Evolutionary conservation across 768 basidiomycete genomes (phyloP).

Genomic region (Leucosporidium yakuticum): DNA sequence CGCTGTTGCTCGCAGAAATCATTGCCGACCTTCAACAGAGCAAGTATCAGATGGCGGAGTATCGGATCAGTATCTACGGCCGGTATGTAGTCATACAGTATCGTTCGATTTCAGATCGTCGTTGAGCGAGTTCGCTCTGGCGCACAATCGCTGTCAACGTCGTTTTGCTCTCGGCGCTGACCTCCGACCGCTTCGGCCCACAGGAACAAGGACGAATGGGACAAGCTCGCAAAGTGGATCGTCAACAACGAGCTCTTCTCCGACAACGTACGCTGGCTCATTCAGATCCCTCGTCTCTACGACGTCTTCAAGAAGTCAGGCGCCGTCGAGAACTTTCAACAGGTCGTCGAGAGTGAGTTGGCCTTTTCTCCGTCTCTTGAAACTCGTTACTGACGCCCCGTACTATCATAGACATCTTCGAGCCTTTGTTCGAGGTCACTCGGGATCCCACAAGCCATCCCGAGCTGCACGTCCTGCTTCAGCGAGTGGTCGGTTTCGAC

Average conservation of each 20-base stretch:
- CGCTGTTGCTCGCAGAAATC: slow-evolving; percentile 57
- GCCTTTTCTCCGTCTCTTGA: not conserved
- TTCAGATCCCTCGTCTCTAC: slow-evolving; percentile 90
- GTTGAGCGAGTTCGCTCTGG: no score
- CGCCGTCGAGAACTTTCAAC: slow-evolving; percentile 76
- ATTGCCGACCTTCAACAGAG: slow-evolving; percentile 97
- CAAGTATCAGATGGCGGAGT: slow-evolving; percentile 96
- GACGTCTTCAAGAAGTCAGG: slow-evolving; percentile 89
- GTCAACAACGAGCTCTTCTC: slow-evolving; percentile 86
- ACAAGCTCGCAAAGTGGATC: slow-evolving; percentile 96
- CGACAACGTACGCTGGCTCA: slow-evolving; percentile 96
- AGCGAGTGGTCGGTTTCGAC: slow-evolving; percentile 92
- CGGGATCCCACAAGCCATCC: slow-evolving; percentile 83
- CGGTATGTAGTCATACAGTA: slow-evolving; percentile 44
- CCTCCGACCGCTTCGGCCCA: slow-evolving; percentile 26
- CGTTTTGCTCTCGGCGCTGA: not conserved
- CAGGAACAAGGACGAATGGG: slow-evolving; percentile 67
- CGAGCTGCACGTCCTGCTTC: slow-evolving; percentile 88
- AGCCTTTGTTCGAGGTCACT: slow-evolving; percentile 91
- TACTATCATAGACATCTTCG: slow-evolving; percentile 67
- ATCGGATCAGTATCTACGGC: slow-evolving; percentile 94
- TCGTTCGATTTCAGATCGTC: not conserved
- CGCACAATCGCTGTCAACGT: not conserved
- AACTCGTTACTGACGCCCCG: not conserved
- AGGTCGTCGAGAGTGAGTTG: slow-evolving; percentile 75